These are phyloP conservation scores for Chaetomium strumarium DNA, from an alignment of 2,329 filamentous ascomycete species.

Conservation along the genomic window DNA sequence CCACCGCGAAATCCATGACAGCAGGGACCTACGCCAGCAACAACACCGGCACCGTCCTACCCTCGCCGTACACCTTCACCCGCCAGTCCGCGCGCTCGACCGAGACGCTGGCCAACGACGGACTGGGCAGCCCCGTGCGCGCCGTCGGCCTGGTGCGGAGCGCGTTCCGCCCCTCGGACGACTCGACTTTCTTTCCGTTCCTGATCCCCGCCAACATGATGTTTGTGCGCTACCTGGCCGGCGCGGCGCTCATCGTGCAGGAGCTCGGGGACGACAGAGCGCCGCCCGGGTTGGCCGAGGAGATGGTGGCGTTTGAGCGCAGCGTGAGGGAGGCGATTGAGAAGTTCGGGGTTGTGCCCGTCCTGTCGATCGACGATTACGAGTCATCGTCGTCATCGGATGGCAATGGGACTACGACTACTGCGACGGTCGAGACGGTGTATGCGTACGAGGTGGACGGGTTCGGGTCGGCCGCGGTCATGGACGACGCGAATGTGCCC, in stretches of 20 bases:
- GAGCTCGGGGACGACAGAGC: conserved; percentile 32
- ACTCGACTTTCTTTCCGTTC: conserved; percentile 78
- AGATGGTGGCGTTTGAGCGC: conserved; percentile 54
- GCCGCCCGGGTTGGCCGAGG: conserved; percentile 43
- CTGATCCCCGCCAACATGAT: conserved; percentile 89
- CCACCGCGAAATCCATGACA: conserved; percentile 63
- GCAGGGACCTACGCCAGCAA: conserved; percentile 60
- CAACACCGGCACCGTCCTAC: conserved; percentile 51
- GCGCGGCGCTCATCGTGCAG: conserved; percentile 42
- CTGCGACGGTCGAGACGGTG: conserved; percentile 47
- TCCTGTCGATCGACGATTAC: background rate
- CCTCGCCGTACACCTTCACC: conserved; percentile 67
- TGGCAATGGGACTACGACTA: conserved; percentile 37
- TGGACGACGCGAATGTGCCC: conserved; percentile 65
- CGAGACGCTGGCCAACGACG: conserved; percentile 72
- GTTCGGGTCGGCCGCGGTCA: conserved; percentile 53
- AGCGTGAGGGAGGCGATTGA: conserved; percentile 35
- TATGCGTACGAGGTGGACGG: conserved; percentile 71
- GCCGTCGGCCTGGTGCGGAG: conserved; percentile 80
- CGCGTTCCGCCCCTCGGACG: conserved; percentile 86
- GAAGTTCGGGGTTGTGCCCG: conserved; percentile 40
- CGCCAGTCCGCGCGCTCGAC: conserved; percentile 67
- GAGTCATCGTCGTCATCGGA: no score
- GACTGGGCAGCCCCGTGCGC: conserved; percentile 73
- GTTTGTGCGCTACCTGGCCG: conserved; percentile 59